Base-by-base conservation (phyloP, 139 green algal species). In the Coelastrella sp. region DNA sequence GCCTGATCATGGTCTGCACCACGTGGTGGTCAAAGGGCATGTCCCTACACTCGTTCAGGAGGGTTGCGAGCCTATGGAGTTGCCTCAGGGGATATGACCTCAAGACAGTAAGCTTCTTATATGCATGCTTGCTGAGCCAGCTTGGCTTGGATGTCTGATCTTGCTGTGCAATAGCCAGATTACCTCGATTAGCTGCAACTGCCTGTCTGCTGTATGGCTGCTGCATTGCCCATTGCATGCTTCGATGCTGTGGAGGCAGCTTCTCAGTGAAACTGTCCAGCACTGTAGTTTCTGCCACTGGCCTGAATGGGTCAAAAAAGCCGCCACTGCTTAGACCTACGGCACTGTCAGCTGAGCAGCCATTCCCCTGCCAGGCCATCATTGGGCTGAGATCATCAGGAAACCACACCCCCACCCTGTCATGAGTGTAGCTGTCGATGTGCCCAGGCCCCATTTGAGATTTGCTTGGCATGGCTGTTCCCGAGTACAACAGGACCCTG, bases 331-430 rank as follows among this genome's bases (percentile, higher is more conserved):
- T 45, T 0, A 80, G 15, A 27, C 57, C 34, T 2, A 25, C 23
- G 4, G 4, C 19, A 6, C 17, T 2, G 35, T 93, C 84, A 35
- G 76, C 85, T 25, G 35, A 48, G 19, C 13, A 45, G 43, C 86
- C 66, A 71, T 60, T 86, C 43, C 85, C 91, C 5, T 41, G 3
- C 91, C 91, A 94, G 9, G 41, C 68, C 86, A 91, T 90, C 35
- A 34, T 35, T 5, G 50, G 59, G 1, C 13, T 6, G 41, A 91
- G 51, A 57, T 5, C 15, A 81, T 92, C 87, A 17, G 91, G 89
- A 67, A 90, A 82, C 83, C 84, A 94, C 48, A 94, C 86, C 25
- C 91, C 91, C 35, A 90, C 83, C 0, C 37, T 21, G 0, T 35
- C 0, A 0, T 50, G 59, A 21, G 1, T n/a, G 74, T 74, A 89